Conservation (phyloP, 805 yeast species). For the Saturnispora hagleri region DNA sequence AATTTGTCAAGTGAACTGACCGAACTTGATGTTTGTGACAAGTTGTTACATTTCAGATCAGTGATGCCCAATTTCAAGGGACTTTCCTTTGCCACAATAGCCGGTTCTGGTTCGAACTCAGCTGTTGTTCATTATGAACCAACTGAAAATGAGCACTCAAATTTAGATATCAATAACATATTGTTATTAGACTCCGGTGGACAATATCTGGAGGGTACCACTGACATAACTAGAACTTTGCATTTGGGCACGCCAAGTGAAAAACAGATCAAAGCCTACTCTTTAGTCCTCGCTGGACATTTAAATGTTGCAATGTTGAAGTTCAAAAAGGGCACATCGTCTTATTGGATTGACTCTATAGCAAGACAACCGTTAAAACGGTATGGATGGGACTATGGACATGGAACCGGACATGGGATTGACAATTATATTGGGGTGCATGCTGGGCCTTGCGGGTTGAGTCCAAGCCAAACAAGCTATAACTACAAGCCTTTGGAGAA, state of each 20-base stretch:
- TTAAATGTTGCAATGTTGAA: slow-evolving; percentile 72
- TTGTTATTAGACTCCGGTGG: slow-evolving; percentile 87
- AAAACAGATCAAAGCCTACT: slow-evolving; percentile 60
- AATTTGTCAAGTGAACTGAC: slow-evolving; percentile 34
- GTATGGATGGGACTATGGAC: slow-evolving; percentile 77
- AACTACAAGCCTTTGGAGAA: slow-evolving; percentile 41
- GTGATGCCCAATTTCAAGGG: slow-evolving; percentile 45
- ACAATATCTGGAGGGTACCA: slow-evolving; percentile 88
- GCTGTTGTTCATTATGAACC: slow-evolving; percentile 75
- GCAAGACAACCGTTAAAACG: slow-evolving; percentile 81
- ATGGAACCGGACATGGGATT: slow-evolving; percentile 98
- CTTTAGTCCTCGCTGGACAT: slow-evolving; percentile 87
- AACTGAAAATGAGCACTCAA: slow-evolving; percentile 43
- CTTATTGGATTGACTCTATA: slow-evolving; percentile 66
- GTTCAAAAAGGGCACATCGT: slow-evolving; percentile 71
- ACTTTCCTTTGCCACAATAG: slow-evolving; percentile 66
- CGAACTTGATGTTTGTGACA: slow-evolving; percentile 50
- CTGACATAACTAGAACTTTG: slow-evolving; percentile 86
- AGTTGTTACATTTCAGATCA: slow-evolving; percentile 39
- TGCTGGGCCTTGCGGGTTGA: slow-evolving; percentile 87
- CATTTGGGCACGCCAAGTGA: slow-evolving; percentile 51
- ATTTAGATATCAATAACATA: slow-evolving; percentile 57
- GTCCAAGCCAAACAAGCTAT: slow-evolving; percentile 28
- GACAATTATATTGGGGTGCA: slow-evolving; percentile 88
- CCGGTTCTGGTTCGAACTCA: slow-evolving; percentile 68